phyloP scores from a whole-genome alignment of 2,329 filamentous ascomycete genomes.

The Penicillium nordicum region DNA sequence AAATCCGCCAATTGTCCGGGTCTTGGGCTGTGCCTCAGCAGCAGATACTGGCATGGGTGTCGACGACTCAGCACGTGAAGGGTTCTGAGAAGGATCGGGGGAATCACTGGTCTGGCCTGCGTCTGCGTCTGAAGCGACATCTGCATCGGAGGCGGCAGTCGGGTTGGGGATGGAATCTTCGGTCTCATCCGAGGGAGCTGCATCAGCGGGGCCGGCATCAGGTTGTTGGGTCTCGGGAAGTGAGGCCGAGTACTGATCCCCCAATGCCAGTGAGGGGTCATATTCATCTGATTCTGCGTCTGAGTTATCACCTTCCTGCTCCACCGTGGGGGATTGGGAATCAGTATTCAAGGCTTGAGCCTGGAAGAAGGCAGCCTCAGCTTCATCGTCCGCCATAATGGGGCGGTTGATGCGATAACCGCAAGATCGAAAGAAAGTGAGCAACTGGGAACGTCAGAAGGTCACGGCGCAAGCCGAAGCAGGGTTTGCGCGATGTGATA shows the following conservation, averaged over 20 bases:
- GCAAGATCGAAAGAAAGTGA: neutral
- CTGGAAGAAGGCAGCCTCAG: constrained; percentile 53
- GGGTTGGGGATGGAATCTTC: constrained; percentile 24
- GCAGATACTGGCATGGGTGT: constrained; percentile 30
- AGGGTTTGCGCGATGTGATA: constrained; percentile 5
- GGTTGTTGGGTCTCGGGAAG: constrained; percentile 31
- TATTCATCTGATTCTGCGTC: constrained; percentile 56
- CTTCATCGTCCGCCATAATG: constrained; percentile 52
- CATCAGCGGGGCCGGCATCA: constrained; percentile 29
- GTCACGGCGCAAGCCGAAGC: neutral
- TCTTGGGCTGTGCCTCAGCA: constrained; percentile 40
- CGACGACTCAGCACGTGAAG: constrained; percentile 36
- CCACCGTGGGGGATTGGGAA: constrained; percentile 45
- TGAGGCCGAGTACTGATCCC: constrained; percentile 39
- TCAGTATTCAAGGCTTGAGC: constrained; percentile 47
- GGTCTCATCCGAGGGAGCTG: constrained; percentile 21
- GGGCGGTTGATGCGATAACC: constrained; percentile 6
- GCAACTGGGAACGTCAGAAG: neutral
- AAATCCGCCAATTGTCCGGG: constrained; percentile 59
- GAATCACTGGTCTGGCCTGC: constrained; percentile 29
- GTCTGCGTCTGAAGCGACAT: constrained; percentile 23
- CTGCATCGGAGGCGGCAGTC: constrained; percentile 25
- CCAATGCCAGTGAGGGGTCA: constrained; percentile 50
- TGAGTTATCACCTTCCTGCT: constrained; percentile 53
- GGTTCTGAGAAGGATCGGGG: constrained; percentile 30